Evolutionary conservation across 768 basidiomycete species (phyloP), one percentile per base, ranked within the genome.

Genomic region (Boletus subparvulus): DNA sequence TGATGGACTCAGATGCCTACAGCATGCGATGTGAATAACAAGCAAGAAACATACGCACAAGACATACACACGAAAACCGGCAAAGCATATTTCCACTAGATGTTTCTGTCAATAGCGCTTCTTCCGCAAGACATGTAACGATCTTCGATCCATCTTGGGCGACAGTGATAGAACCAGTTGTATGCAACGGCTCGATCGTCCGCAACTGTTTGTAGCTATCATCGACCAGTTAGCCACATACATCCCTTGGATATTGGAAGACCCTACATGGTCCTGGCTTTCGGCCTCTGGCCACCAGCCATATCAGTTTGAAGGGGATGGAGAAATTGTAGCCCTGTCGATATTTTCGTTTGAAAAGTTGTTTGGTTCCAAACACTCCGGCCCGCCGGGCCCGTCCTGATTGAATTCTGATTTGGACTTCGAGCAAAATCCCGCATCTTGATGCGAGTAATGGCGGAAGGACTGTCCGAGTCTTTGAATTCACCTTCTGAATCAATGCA

Each of bases 111-210:
- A 95, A 73, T 17, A 98, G 68, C 7, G 90, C 86, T 58, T 94
- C 87, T 65, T 95, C 94, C 43, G 83, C 87, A 13, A 98, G 83
- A 61, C 94, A 94, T 37, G 93, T 94, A 50, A 94, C 81, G 33
- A 98, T 78, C 73, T 80, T 86, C 52, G 75, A 77, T 47, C 92
- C 94, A 76, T 98, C 92, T 45, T 75, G 71, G 5, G 92, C 86
- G 47, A 92, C 77, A 12, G 90, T 84, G 28, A 94, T 85, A 16
- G 93, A 90, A 32, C 97, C 97, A 40, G 84, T 84, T 2, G 96
- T 98, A 68, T 97, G 91, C 43, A 96, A 74, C 4, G 95, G 93
- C 37, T 80, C 82, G 51, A 94, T 86, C 13, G 82, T 78, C 51
- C 87, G 80, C 19, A 73, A 77, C 71, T 90, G 91, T 73, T 87